Evolutionary conservation across 768 basidiomycete species (phyloP), one percentile per base, ranked within the genome.

Genomic region (Tylopilus rubrobrunneus): DNA sequence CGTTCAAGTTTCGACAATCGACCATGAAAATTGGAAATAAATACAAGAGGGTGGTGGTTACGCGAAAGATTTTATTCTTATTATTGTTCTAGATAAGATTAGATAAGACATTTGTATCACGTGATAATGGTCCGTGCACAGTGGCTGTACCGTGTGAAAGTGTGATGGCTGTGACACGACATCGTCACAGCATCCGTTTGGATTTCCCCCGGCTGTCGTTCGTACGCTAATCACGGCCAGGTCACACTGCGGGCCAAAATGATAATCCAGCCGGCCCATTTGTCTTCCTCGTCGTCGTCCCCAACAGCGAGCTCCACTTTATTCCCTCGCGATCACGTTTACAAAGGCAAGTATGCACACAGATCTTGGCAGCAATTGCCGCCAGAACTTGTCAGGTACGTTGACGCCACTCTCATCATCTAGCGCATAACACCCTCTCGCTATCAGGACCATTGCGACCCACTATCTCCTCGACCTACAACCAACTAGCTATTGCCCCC

Each of bases 321-420:
- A 2, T 9, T 44, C 0, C 61, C 61, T 46, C 66, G 66, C 57
- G 62, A 66, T 59, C 60, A 65, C 57, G 50, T 68, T n/a, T 81
- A 78, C 69, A 85, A 85, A 61, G 83, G 83, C 49, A 85, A 85
- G 65, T 69, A 71, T 19, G 75, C 79, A 7, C 69, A 76, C 60
- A 71, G 81, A 66, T 83, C 81, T 19, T 85, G 83, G 83, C 75
- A 75, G n/a, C 77, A 84, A 57, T 67, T 85, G 21, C 83, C 83
- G 0, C 73, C 75, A 49, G 84, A 86, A 63, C 76, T 86, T 61
- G 70, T 86, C 67, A 78, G 78, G 84, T 81, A 62, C 65, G 78
- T 72, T 27, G 50, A 54, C 60, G 66, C 63, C 70, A 71, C 67
- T 64, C 64, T 55, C 58, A 60, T 65, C 60, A 56, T 46, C 45